Base-by-base conservation (phyloP, 1,139 yeast genomes). In the Kodamaea plutei region DNA sequence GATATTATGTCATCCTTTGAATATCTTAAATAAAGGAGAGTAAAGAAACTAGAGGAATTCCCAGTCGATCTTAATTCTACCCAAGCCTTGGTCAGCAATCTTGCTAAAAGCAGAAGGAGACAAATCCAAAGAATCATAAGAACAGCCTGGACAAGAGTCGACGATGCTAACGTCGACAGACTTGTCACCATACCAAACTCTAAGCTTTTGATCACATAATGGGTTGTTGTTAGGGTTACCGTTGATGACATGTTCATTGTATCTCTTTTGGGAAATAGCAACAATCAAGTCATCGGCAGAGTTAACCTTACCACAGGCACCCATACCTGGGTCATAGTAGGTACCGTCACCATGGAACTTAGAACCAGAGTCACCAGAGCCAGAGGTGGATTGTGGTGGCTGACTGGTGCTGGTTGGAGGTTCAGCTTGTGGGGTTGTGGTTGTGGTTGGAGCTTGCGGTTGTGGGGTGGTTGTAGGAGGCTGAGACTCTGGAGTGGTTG, bases 221-320 rank as follows among this genome's bases (percentile, higher is more conserved):
- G 68, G 54, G 51, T 66, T 67, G 35, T 56, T 44, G 56, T 66
- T 67, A 11, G 72, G 62, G 52, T 66, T 63, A 23, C 57, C 60
- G 35, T 49, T 48, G 15, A 54, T 50, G 32, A 52, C 50, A 37
- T 56, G 47, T 26, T 52, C 45, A 38, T 63, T 63, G 38, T 48
- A 66, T 37, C 64, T 48, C 26, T 47, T 41, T 35, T 61, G 58
- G 19, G 71, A 61, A 30, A 67, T 48, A 23, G 73, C 73, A 19
- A 61, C 69, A 43, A 78, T 67, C 42, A 54, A 55, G 46, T 79
- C 84, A 15, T 62, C 26, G 43, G 68, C 76, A 17, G 59, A 32
- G 58, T 54, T 68, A 39, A 62, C 55, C 35, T 44, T 38, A 28
- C 84, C 84, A 58, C 84, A 78, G 17, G 84, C 77, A 34, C 84